These are phyloP conservation scores for Dictyostelium citrinum DNA, from an alignment of 78 protist species.

Conservation along the genomic window DNA sequence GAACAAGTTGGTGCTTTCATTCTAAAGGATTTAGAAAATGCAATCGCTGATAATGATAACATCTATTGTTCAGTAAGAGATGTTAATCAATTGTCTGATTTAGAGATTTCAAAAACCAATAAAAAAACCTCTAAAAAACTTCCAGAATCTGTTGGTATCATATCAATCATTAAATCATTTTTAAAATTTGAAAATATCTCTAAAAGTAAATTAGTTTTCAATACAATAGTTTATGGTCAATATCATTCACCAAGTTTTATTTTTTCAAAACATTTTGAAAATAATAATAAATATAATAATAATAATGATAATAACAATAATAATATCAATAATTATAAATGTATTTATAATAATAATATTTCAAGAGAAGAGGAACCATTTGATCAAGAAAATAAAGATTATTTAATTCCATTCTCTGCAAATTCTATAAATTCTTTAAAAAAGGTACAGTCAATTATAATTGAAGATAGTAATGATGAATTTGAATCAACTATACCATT, in stretches of 20 bases:
- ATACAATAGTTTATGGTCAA: background rate
- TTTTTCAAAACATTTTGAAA: background rate
- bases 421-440: constrained; percentile 33
- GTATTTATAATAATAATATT: background rate
- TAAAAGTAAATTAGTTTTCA: background rate
- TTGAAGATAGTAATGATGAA: background rate
- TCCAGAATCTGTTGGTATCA: background rate
- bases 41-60: background rate
- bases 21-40: background rate
- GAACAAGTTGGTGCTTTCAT: background rate
- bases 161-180: background rate
- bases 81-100: background rate
- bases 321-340: no score
- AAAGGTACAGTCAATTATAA: background rate
- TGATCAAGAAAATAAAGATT: background rate
- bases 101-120: background rate
- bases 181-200: background rate
- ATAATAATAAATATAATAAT: background rate
- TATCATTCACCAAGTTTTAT: background rate
- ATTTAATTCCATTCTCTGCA: background rate
- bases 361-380: background rate
- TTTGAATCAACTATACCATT: background rate
- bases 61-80: background rate
- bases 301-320: background rate
- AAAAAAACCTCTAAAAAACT: background rate